Evolutionary conservation across 805 yeast genomes (phyloP).

Genomic region (Nakazawaea wickerhamii): DNA sequence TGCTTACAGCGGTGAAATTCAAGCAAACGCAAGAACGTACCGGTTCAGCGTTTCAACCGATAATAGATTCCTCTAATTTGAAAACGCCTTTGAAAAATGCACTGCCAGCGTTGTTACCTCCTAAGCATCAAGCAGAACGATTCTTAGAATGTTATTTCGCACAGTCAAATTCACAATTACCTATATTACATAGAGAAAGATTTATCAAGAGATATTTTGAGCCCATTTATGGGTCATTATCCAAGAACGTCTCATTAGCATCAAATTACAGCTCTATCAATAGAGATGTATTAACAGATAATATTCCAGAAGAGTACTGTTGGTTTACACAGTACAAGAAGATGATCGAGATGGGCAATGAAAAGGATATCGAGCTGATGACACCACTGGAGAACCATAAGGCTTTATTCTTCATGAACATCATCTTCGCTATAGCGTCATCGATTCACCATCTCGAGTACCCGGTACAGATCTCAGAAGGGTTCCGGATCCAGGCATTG

Average conservation of each 20-base stretch:
- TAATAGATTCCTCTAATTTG: constrained; percentile 25
- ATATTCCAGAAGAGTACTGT: constrained; percentile 30
- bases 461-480: constrained; percentile 58
- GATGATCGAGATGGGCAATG: constrained; percentile 22
- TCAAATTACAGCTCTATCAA: constrained; percentile 48
- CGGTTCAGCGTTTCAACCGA: constrained; percentile 10
- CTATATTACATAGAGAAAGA: constrained; percentile 76
- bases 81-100: constrained; percentile 19
- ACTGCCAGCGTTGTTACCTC: constrained; percentile 53
- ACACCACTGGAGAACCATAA: constrained; percentile 46
- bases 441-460: constrained; percentile 67
- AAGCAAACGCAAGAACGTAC: constrained; percentile 20
- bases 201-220: constrained; percentile 62
- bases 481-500: constrained; percentile 65
- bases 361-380: constrained; percentile 25
- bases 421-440: constrained; percentile 76
- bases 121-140: constrained; percentile 63
- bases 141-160: constrained; percentile 64
- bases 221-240: constrained; percentile 74
- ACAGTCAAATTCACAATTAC: constrained; percentile 78
- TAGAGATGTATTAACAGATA: constrained; percentile 22
- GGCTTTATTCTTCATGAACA: constrained; percentile 65
- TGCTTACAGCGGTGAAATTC: constrained; percentile 73
- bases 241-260: constrained; percentile 49
- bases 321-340: constrained; percentile 42